Evolutionary conservation across 805 yeast species (phyloP), one percentile per base, ranked within the genome.

Genomic region (Wickerhamomyces sydowiorum): DNA sequence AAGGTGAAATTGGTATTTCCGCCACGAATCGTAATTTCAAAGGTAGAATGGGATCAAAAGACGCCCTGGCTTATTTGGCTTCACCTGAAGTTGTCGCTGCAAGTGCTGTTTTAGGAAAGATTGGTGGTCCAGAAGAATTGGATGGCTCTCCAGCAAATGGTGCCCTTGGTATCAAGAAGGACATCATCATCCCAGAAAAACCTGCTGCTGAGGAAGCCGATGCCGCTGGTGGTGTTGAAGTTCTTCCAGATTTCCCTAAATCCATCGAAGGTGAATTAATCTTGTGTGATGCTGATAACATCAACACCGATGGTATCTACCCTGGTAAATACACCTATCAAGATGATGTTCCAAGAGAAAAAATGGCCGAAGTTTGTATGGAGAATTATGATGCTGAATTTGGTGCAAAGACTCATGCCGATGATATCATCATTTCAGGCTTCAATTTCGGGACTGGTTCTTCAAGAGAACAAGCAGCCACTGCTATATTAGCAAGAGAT

Each of bases 311-410:
- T 63, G 99, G 98, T 58, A 93, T 93, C 45, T 93, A 93, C 61
- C 99, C 99, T 19, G 99, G 99, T 51, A 93, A 93, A 63, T 93
- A 93, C 72, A 93, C 99, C 9, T 93, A 93, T 67, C 98, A 93
- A 69, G 99, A 93, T 64, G 98, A 93, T 60, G 93, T 93, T 37
- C 77, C 97, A 33, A 76, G 85, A 57, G 96, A 87, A 54, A 87
- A 84, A 62, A 93, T 93, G 99, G 99, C 99, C 28, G 86, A 91
- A 65, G 99, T 93, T 37, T 93, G 99, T 70, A 93, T 93, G 99
- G 99, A 93, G 67, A 93, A 93, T 70, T 93, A 93, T 66, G 99
- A 93, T 64, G 61, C 86, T 13, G 96, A 90, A 51, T 93, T 93
- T 64, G 82, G 85, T 44, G 48, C 66, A 24, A 90, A 88, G 71